Evolutionary conservation across 2,329 filamentous ascomycete genomes (phyloP).

Genomic region (Beauveria scarabaeidicola): DNA sequence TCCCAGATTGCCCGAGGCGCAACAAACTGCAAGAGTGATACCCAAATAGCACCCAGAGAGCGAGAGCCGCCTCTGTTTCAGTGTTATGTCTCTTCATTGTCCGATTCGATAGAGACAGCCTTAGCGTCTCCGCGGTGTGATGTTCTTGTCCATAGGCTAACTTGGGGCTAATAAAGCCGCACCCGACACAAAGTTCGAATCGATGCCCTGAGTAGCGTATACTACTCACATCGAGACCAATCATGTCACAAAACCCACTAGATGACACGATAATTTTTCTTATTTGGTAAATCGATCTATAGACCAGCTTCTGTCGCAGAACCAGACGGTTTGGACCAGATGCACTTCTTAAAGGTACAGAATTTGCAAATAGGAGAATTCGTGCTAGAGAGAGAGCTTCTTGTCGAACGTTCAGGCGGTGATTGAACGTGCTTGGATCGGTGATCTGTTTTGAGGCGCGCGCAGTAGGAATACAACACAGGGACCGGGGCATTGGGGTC

Average conservation of each 20-base stretch:
- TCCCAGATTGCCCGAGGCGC: not conserved
- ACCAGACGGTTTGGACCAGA: not conserved
- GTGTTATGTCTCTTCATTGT: not conserved
- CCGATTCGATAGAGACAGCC: not conserved
- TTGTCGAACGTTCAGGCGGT: no score
- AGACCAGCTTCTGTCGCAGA: not conserved
- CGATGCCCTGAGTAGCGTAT: not conserved
- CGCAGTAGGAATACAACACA: no score
- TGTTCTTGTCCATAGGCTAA: not conserved
- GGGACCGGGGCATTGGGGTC: no score
- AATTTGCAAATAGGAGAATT: no score
- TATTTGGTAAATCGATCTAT: no score
- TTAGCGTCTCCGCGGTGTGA: not conserved
- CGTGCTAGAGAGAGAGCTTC: no score
- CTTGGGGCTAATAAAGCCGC: not conserved
- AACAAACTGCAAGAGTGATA: not conserved
- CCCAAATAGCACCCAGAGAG: not conserved
- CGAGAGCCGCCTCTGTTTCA: not conserved
- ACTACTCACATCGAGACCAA: not conserved
- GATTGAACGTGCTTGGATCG: no score
- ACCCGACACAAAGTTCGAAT: not conserved
- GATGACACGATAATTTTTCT: not conserved
- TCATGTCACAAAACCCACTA: not conserved
- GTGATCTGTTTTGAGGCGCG: no score
- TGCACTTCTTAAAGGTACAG: no score